Conservation (phyloP, 1,139 yeast genomes). For the Ogataea hybrid region DNA sequence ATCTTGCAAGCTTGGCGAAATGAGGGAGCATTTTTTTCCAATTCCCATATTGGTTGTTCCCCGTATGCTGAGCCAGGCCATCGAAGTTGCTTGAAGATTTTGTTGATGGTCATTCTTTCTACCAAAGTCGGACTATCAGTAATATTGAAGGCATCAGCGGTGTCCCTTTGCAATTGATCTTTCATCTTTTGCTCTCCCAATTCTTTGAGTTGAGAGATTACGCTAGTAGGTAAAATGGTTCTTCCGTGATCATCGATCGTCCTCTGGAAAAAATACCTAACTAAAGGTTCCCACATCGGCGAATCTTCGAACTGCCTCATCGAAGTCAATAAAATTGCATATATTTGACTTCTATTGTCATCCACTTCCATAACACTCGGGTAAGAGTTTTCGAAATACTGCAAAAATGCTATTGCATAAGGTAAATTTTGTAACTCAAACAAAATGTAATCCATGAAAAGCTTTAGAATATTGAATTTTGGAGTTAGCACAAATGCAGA, state of each 20-base stretch:
- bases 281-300: slow-evolving; percentile 17
- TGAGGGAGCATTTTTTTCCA: slow-evolving; percentile 10
- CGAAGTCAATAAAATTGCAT: slow-evolving; percentile 12
- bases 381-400: slow-evolving; percentile 5
- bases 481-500: neutral
- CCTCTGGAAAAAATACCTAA: slow-evolving; percentile 17
- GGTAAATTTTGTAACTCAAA: slow-evolving; percentile 15
- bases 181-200: neutral
- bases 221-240: neutral
- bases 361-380: slow-evolving; percentile 1
- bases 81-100: slow-evolving; percentile 10
- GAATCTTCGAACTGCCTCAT: slow-evolving; percentile 16
- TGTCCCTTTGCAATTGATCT: neutral
- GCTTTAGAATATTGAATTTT: slow-evolving; percentile 1
- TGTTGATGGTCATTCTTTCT: slow-evolving; percentile 7
- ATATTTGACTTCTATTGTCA: slow-evolving; percentile 6
- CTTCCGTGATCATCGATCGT: slow-evolving; percentile 9
- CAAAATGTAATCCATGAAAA: slow-evolving; percentile 9
- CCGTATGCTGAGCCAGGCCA: slow-evolving; percentile 13
- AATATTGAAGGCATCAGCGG: slow-evolving; percentile 4
- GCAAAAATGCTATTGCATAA: slow-evolving; percentile 15
- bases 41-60: slow-evolving; percentile 16
- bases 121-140: slow-evolving; percentile 15
- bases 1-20: slow-evolving; percentile 17
- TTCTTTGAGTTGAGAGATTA: slow-evolving; percentile 2